These are phyloP conservation scores for Viola odorata DNA, from an alignment of 345 rosid species.

Conservation along the genomic window DNA sequence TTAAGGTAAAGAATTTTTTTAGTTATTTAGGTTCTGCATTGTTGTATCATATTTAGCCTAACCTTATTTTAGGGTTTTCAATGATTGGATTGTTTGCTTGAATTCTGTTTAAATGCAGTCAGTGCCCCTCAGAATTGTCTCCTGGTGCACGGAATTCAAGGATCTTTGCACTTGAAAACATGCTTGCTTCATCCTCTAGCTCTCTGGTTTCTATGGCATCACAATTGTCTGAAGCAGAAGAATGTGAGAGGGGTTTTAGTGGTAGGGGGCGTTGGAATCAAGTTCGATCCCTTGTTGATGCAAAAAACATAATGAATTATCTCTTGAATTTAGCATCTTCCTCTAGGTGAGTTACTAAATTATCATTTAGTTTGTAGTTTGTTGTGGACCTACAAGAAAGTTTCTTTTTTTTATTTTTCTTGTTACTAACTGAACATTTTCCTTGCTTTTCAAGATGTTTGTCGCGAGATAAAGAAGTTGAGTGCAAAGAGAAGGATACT, in stretches of 20 bases:
- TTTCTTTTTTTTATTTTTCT: too few species aligned
- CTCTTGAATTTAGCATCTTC: slow-evolving; percentile 81
- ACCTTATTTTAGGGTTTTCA: not conserved
- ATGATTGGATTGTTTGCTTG: not conserved
- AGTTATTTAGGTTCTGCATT: slow-evolving; percentile 1
- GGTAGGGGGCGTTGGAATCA: slow-evolving; percentile 99
- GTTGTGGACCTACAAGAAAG: too few species aligned
- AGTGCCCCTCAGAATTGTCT: slow-evolving; percentile 54
- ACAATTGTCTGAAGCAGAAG: slow-evolving; percentile 96
- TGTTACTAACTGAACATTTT: not conserved
- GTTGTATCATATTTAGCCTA: not conserved
- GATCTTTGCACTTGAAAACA: slow-evolving; percentile 88
- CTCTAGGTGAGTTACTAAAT: slow-evolving; percentile 48
- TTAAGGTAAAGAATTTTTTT: slow-evolving; percentile 39
- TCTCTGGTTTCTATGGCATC: slow-evolving; percentile 95
- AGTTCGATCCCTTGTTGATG: slow-evolving; percentile 81
- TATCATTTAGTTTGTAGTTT: too few species aligned
- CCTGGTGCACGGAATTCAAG: slow-evolving; percentile 98
- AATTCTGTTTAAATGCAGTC: slow-evolving; percentile 41
- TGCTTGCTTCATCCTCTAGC: slow-evolving; percentile 86
- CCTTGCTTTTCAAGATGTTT: slow-evolving; percentile 50
- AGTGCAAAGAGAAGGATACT: slow-evolving; percentile 63
- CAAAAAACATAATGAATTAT: slow-evolving; percentile 75
- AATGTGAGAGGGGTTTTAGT: slow-evolving; percentile 75
- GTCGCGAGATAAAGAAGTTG: slow-evolving; percentile 74